These are phyloP conservation scores for Trichoderma polysporum DNA, from an alignment of 2,329 filamentous ascomycete species.

Conservation along the genomic window DNA sequence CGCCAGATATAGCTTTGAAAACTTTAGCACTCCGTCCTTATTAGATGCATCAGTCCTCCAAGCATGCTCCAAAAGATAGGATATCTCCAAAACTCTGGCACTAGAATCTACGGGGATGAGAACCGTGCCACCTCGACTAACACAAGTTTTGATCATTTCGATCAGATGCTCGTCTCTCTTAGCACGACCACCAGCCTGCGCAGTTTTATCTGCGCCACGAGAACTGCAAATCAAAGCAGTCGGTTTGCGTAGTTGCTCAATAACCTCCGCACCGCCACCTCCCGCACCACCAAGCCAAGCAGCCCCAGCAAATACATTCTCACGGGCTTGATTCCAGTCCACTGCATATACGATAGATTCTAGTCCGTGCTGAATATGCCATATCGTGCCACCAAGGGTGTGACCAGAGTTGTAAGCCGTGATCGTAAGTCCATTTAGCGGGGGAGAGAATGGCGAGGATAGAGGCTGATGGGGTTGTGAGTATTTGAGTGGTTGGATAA, in stretches of 20 bases:
- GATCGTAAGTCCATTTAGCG: constrained; percentile 86
- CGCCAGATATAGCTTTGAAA: constrained; percentile 72
- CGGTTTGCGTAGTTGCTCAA: constrained; percentile 88
- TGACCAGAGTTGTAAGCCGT: constrained; percentile 97
- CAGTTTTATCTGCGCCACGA: constrained; percentile 69
- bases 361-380: constrained; percentile 95
- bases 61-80: constrained; percentile 87
- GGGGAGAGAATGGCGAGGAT: constrained; percentile 81
- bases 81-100: constrained; percentile 87
- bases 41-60: constrained; percentile 69
- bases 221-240: constrained; percentile 93
- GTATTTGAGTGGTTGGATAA: constrained; percentile 92
- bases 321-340: constrained; percentile 96
- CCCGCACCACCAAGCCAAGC: constrained; percentile 87
- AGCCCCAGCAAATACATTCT: constrained; percentile 90
- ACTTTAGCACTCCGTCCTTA: constrained; percentile 51
- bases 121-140: constrained; percentile 82
- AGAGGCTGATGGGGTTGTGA: constrained; percentile 92
- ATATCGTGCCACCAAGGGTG: constrained; percentile 94
- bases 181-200: constrained; percentile 69
- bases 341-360: constrained; percentile 97
- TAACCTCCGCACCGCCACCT: constrained; percentile 80
- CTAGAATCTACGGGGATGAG: constrained; percentile 94
- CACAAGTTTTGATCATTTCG: constrained; percentile 75
- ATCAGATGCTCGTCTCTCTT: constrained; percentile 85